Base-by-base conservation (phyloP, 129 eudicot genomes). In the Logfia minima region DNA sequence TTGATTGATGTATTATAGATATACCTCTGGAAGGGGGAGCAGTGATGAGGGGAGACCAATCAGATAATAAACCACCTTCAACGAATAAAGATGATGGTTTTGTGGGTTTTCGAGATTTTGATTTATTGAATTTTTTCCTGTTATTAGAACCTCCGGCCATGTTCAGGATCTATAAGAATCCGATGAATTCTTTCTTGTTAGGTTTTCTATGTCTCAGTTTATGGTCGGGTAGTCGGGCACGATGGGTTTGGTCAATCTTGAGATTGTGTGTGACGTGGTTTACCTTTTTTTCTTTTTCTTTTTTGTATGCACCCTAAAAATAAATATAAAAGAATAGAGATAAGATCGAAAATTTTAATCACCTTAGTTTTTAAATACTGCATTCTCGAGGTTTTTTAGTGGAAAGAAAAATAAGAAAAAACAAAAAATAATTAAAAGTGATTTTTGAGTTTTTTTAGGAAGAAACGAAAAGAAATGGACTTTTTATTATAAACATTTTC, bases 41-140 rank as follows among this genome's bases (percentile, higher is more conserved):
- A 68, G 70, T 74, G 69, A 56, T 81, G 55, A 83, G 9, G 23
- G 86, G 74, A 37, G 83, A 77, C 92, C 88, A 91, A 82, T 90
- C 93, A 62, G 89, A 81, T 75, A 92, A 84, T 4, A 87, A 37
- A 66, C 98, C 98, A 58, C 98, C 96, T 58, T 89, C 84, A 3
- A 89, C 91, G 45, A 92, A 92, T n/a, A 89, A 78, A 4, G 87
- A 62, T 26, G 67, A 26, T 56, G 69, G 69, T 45, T 72, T 70
- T 26, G 78, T 26, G 51, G 84, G 82, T 14, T 58, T 75, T 72
- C 86, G 77, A 60, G 74, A 37, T 17, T 72, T 85, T 0, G 88
- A 66, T 83, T 83, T 87, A 9, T 81, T 76, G 8, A 67, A 16
- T 5, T 58, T 83, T 62, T 82, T 83, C 5, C 68, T 81, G 58